These are phyloP conservation scores for Colletotrichum sp. DNA, from an alignment of 2,329 filamentous ascomycete genomes.

Conservation along the genomic window DNA sequence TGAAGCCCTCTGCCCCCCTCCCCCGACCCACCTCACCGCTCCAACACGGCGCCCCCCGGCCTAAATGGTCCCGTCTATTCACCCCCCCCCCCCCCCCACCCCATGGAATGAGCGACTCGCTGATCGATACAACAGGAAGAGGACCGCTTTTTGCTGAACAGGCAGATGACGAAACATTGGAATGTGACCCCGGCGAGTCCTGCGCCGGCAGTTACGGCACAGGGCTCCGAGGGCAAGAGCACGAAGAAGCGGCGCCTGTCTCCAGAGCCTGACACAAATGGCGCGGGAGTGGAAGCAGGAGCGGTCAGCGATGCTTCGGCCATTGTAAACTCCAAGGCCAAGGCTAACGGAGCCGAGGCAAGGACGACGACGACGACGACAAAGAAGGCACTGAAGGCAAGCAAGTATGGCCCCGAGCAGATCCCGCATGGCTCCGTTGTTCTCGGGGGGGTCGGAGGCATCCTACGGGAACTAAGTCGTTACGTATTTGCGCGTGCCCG, in stretches of 20 bases:
- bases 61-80: no score
- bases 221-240: conserved; percentile 20
- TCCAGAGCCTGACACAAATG: conserved; percentile 21
- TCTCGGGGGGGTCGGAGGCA: conserved; percentile 3
- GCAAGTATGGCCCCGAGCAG: conserved; percentile 20
- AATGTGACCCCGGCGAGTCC: conserved; percentile 22
- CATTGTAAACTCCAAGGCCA: not conserved
- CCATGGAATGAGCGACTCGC: not conserved
- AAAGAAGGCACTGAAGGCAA: conserved; percentile 14
- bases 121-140: conserved; percentile 26
- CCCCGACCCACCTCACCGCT: no score
- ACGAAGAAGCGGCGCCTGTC: conserved; percentile 26
- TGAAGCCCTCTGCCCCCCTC: no score
- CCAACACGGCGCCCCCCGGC: no score
- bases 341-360: not conserved
- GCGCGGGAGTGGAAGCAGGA: not conserved
- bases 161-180: conserved; percentile 48
- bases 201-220: conserved; percentile 3
- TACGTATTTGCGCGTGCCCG: conserved; percentile 5
- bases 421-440: conserved; percentile 15
- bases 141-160: conserved; percentile 44
- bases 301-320: conserved; percentile 15
- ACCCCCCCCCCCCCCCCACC: no score
- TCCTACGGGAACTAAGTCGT: not conserved
- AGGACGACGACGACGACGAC: not conserved